These are phyloP conservation scores for Aspergillus campestris DNA, from an alignment of 495 filamentous ascomycete genomes.

Conservation along the genomic window DNA sequence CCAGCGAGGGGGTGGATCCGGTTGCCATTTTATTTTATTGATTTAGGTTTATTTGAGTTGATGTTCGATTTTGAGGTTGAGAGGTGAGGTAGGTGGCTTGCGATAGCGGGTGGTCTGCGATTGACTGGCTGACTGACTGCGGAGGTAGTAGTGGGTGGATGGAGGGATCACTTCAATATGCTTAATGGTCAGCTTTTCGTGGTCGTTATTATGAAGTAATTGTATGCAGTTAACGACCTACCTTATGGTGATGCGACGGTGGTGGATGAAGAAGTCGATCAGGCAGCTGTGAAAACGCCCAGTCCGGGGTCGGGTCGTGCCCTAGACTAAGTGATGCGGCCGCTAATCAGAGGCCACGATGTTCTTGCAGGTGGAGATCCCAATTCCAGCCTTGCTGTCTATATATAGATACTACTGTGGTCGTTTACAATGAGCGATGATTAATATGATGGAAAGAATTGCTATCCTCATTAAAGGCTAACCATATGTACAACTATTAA, in stretches of 20 bases:
- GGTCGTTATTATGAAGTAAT: no score
- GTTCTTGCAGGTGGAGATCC: neutral
- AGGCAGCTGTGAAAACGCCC: no score
- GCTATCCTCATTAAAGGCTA: neutral
- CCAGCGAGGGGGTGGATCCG: constrained; percentile 13
- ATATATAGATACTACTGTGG: neutral
- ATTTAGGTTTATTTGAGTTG: neutral
- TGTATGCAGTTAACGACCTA: no score
- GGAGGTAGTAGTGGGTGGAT: neutral
- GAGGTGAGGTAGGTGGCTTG: neutral
- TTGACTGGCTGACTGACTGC: neutral
- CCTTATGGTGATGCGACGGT: no score
- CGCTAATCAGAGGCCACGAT: no score
- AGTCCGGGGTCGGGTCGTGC: no score
- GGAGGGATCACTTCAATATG: no score
- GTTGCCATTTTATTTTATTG: constrained; percentile 6
- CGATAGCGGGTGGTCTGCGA: neutral
- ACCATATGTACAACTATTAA: neutral
- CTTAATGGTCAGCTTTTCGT: no score
- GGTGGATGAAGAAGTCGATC: no score
- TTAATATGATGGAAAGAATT: no score
- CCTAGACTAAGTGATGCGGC: no score
- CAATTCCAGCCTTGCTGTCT: neutral
- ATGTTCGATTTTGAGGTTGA: neutral
- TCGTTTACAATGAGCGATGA: no score